Evolutionary conservation across 2,329 filamentous ascomycete species (phyloP).

Genomic region (Arthrobotrys sphaeroides): DNA sequence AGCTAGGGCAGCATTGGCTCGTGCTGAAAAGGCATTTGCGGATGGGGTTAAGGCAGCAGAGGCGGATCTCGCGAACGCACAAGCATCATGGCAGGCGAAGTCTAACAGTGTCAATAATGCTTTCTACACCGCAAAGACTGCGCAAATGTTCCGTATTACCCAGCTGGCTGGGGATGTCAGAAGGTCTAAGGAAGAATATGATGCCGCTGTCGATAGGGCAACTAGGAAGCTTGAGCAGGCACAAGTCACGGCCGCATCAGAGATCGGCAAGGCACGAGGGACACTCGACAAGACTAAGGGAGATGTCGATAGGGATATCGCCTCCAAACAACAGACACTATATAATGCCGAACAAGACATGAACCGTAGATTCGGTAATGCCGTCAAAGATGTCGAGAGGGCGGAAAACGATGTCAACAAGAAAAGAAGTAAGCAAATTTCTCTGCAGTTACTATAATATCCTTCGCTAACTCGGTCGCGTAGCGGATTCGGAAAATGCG

Average conservation of each 20-base stretch:
- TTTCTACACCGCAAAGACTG: not conserved
- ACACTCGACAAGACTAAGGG: slow-evolving; percentile 7
- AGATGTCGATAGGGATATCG: slow-evolving; percentile 16
- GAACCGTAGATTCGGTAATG: slow-evolving; percentile 14
- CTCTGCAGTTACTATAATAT: not conserved
- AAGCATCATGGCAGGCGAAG: not conserved
- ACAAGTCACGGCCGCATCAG: slow-evolving; percentile 3
- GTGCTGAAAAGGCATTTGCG: slow-evolving; percentile 8
- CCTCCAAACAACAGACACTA: slow-evolving; percentile 2
- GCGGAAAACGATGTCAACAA: slow-evolving; percentile 2
- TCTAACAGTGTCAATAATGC: slow-evolving; percentile 10
- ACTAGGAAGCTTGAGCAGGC: slow-evolving; percentile 11
- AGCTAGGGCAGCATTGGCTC: slow-evolving; percentile 3
- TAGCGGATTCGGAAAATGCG: not conserved
- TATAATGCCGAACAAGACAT: slow-evolving; percentile 6
- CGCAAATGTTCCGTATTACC: not conserved
- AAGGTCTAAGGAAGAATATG: slow-evolving; percentile 13
- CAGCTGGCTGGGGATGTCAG: not conserved
- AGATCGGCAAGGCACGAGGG: slow-evolving; percentile 12
- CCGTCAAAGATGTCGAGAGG: slow-evolving; percentile 4
- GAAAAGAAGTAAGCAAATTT: not conserved
- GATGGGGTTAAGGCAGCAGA: slow-evolving; percentile 6
- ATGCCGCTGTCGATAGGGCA: slow-evolving; percentile 12
- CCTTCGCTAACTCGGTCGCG: not conserved
- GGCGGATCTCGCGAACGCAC: slow-evolving; percentile 2